Evolutionary conservation across 257 asterid genomes (phyloP).

Genomic region (Asclepias syriaca): DNA sequence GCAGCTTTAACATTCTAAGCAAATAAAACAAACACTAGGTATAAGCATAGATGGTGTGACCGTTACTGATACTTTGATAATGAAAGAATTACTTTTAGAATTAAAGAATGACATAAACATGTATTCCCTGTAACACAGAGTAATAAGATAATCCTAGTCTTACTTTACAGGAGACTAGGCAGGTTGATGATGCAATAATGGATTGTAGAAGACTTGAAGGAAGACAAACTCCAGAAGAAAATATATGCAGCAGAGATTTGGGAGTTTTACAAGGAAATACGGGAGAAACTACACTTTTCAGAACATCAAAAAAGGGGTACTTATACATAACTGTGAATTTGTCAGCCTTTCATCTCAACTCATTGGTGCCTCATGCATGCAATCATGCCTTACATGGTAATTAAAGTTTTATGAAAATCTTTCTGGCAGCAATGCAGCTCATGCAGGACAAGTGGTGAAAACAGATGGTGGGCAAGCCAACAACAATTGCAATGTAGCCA

Average conservation of each 20-base stretch:
- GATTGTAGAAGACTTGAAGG: conserved; percentile 17
- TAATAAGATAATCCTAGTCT: not conserved
- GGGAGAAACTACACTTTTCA: conserved; percentile 14
- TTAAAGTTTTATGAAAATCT: not conserved
- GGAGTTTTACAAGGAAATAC: conserved; percentile 20
- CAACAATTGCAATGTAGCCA: conserved; percentile 35
- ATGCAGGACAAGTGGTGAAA: conserved; percentile 20
- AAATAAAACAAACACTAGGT: not conserved
- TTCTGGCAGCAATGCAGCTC: conserved; percentile 28
- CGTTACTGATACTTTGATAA: not conserved
- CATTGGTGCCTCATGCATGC: not conserved
- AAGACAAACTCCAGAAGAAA: conserved; percentile 19
- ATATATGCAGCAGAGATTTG: conserved; percentile 13
- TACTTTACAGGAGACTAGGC: conserved; percentile 40
- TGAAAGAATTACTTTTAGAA: not conserved
- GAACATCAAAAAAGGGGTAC: conserved; percentile 24
- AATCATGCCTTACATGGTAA: not conserved
- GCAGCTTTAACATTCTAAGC: not conserved
- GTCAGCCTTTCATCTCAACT: not conserved
- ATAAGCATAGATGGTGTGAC: not conserved
- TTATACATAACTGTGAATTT: conserved; percentile 1
- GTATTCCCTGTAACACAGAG: not conserved
- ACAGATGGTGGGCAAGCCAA: conserved; percentile 24
- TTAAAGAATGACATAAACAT: not conserved
- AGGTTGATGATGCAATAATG: conserved; percentile 16